These are phyloP conservation scores for Ustilago loliicola DNA, from an alignment of 1,284 basidiomycete genomes.

Conservation along the genomic window DNA sequence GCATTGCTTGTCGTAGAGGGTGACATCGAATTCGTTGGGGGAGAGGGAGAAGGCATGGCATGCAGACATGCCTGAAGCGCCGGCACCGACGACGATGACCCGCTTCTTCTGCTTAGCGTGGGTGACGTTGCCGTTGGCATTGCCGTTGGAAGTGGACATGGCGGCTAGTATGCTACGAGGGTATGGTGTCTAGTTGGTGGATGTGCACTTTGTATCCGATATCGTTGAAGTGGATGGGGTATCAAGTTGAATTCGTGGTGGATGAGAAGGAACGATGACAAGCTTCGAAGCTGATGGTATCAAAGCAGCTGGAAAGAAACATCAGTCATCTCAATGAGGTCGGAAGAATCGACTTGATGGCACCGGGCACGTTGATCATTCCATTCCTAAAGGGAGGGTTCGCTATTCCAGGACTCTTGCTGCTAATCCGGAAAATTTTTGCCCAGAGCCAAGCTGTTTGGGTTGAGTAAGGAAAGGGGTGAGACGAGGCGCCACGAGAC, in stretches of 20 bases:
- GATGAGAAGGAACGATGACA: background rate
- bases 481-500: background rate
- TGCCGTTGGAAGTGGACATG: conserved; percentile 31
- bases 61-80: conserved; percentile 60
- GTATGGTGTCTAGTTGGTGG: background rate
- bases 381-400: background rate
- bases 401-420: background rate
- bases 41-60: conserved; percentile 59
- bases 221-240: background rate
- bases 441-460: too few species aligned
- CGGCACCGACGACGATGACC: conserved; percentile 63
- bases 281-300: background rate
- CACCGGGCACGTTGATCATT: too few species aligned
- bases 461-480: background rate
- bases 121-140: conserved; percentile 19
- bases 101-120: conserved; percentile 50
- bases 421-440: too few species aligned
- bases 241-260: background rate
- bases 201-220: background rate
- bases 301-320: background rate
- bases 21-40: conserved; percentile 58
- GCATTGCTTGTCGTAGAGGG: conserved; percentile 62
- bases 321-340: conserved; percentile 4
- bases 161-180: background rate
- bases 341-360: background rate